Percentiles rank a stretch among this genome's conserved stretches.
Evolutionary conservation across 139 green algal species (phyloP).

Genomic region (Zygnema cylindricum): DNA sequence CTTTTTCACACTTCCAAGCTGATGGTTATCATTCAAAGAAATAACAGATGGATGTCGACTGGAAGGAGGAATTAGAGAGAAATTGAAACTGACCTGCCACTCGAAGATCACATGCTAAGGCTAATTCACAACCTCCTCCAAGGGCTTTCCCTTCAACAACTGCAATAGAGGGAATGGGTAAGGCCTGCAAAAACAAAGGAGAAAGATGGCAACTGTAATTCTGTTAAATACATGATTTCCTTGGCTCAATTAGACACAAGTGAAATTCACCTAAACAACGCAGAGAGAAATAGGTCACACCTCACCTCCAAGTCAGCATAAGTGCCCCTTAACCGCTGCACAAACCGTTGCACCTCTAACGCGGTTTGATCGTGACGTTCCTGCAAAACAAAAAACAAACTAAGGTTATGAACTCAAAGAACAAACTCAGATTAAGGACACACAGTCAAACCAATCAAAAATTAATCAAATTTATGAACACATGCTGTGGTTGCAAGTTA

Average conservation of each 20-base stretch:
- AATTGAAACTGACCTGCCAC: constrained; percentile 27
- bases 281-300: not conserved
- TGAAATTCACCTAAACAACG: constrained; percentile 9
- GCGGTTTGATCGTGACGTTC: not conserved
- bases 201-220: too few relatives aligned
- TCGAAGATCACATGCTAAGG: constrained; percentile 41
- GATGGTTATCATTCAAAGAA: too few relatives aligned
- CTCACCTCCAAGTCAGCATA: constrained; percentile 1
- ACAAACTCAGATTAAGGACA: too few relatives aligned
- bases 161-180: constrained; percentile 48
- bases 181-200: constrained; percentile 17
- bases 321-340: constrained; percentile 8
- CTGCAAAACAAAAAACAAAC: not conserved
- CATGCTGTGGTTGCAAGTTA: too few relatives aligned
- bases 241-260: too few relatives aligned
- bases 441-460: too few relatives aligned
- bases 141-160: constrained; percentile 40
- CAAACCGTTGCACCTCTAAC: constrained; percentile 8
- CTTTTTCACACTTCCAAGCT: too few relatives aligned
- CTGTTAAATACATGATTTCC: too few relatives aligned
- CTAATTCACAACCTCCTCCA: constrained; percentile 46
- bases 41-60: too few relatives aligned
- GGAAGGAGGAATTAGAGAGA: not conserved
- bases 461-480: too few relatives aligned
- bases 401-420: too few relatives aligned